phyloP scores from a whole-genome alignment of 805 yeast species.

The Candida pseudoglaebosa region DNA sequence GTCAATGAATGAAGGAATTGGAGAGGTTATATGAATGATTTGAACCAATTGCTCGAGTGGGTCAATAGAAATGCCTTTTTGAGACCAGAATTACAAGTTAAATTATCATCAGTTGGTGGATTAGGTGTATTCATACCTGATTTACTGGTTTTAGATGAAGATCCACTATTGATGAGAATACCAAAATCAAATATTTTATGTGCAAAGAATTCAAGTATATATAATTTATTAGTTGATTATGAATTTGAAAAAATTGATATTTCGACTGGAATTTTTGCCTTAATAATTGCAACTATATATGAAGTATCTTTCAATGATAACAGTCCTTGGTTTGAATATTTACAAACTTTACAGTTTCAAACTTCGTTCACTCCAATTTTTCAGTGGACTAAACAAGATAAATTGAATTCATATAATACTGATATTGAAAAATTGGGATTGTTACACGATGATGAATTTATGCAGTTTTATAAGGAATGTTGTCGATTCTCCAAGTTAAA shows the following conservation, averaged over 20 bases:
- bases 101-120: conserved; percentile 50
- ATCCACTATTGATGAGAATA: conserved; percentile 42
- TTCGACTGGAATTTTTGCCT: conserved; percentile 53
- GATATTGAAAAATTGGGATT: conserved; percentile 60
- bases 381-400: conserved; percentile 56
- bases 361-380: conserved; percentile 51
- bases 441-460: conserved; percentile 44
- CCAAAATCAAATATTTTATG: conserved; percentile 61
- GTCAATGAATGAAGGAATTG: no score
- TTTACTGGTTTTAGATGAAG: conserved; percentile 20
- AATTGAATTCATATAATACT: conserved; percentile 51
- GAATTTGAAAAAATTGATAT: conserved; percentile 23
- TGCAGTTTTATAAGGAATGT: conserved; percentile 36
- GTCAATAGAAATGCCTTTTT: conserved; percentile 54
- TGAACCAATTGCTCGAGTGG: conserved; percentile 38
- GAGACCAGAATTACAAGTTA: conserved; percentile 46
- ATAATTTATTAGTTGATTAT: conserved; percentile 62
- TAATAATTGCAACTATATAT: conserved; percentile 67
- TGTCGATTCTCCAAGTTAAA: conserved; percentile 37
- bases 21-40: conserved; percentile 1
- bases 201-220: conserved; percentile 55
- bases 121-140: conserved; percentile 64
- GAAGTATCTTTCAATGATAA: conserved; percentile 54
- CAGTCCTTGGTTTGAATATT: conserved; percentile 80
- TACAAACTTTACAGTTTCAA: conserved; percentile 46